Percentiles rank a stretch among this genome's conserved stretches.
These are phyloP conservation scores for Mycena amicta DNA, from an alignment of 768 basidiomycete genomes.

Conservation along the genomic window DNA sequence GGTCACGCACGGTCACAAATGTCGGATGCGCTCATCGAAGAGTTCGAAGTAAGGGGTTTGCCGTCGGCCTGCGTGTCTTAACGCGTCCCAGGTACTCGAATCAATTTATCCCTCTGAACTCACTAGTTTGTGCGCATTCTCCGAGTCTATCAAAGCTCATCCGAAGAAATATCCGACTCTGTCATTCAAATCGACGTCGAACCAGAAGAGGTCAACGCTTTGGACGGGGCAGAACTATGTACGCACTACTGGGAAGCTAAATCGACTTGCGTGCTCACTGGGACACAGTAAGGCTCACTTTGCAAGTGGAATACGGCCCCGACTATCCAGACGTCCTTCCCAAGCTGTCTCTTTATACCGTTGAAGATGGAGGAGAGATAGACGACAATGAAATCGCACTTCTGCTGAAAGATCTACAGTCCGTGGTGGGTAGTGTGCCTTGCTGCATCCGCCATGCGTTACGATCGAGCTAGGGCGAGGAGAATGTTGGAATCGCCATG, in stretches of 20 bases:
- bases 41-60: constrained; percentile 73
- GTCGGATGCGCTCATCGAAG: constrained; percentile 79
- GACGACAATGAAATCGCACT: constrained; percentile 56
- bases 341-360: constrained; percentile 61
- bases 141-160: constrained; percentile 42
- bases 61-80: constrained; percentile 6
- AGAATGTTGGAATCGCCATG: constrained; percentile 96
- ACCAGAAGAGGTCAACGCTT: constrained; percentile 65
- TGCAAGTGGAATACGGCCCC: constrained; percentile 77
- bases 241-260: constrained; percentile 35
- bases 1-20: constrained; percentile 35
- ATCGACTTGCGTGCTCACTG: constrained; percentile 16
- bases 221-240: constrained; percentile 64
- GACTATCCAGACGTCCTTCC: constrained; percentile 87
- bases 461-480: constrained; percentile 59
- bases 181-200: constrained; percentile 85
- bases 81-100: constrained; percentile 42
- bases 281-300: constrained; percentile 65
- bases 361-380: constrained; percentile 64
- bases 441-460: constrained; percentile 8
- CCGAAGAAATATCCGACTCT: constrained; percentile 81
- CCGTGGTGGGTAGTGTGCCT: constrained; percentile 47
- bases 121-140: constrained; percentile 59
- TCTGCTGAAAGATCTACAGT: constrained; percentile 59
- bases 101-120: constrained; percentile 96